A percentile compares a stretch with the other conserved stretches of the same genome.
Conservation (phyloP, 2,329 filamentous ascomycete species). For the Metarhizium brunneum region DNA sequence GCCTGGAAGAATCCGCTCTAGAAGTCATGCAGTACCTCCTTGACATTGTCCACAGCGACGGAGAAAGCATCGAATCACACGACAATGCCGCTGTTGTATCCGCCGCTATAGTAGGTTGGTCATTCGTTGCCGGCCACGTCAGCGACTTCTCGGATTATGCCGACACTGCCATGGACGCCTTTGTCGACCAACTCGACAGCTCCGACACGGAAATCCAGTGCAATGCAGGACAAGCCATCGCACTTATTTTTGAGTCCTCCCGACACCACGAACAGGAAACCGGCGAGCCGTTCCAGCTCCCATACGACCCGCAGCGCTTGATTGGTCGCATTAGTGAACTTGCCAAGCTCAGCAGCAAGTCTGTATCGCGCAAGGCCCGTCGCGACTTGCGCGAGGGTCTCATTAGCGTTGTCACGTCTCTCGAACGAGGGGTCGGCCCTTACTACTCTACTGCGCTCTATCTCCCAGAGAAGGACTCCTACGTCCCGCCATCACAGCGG, state of each 20-base stretch:
- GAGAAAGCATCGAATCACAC: constrained; percentile 58
- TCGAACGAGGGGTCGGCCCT: constrained; percentile 44
- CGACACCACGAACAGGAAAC: constrained; percentile 39
- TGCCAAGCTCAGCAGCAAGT: constrained; percentile 36
- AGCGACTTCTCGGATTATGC: constrained; percentile 65
- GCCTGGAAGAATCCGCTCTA: constrained; percentile 55
- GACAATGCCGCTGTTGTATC: constrained; percentile 64
- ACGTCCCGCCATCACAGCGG: constrained; percentile 29
- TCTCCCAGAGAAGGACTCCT: constrained; percentile 30
- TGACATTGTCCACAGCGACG: constrained; percentile 73
- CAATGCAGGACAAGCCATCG: constrained; percentile 70
- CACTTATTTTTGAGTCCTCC: constrained; percentile 68
- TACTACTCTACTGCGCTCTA: constrained; percentile 41
- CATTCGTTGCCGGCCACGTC: constrained; percentile 67
- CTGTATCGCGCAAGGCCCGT: constrained; percentile 39
- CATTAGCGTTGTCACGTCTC: constrained; percentile 42
- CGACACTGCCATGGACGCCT: constrained; percentile 65
- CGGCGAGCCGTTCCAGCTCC: constrained; percentile 38
- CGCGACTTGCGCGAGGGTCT: constrained; percentile 39
- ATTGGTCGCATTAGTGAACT: constrained; percentile 38
- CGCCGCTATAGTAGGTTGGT: constrained; percentile 70
- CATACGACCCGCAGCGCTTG: constrained; percentile 40
- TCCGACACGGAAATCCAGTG: constrained; percentile 64
- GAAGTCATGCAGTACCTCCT: constrained; percentile 68
- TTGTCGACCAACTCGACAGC: constrained; percentile 79